These are phyloP conservation scores for Paecilomyces sp. DNA, from an alignment of 2,329 filamentous ascomycete species.

Conservation along the genomic window DNA sequence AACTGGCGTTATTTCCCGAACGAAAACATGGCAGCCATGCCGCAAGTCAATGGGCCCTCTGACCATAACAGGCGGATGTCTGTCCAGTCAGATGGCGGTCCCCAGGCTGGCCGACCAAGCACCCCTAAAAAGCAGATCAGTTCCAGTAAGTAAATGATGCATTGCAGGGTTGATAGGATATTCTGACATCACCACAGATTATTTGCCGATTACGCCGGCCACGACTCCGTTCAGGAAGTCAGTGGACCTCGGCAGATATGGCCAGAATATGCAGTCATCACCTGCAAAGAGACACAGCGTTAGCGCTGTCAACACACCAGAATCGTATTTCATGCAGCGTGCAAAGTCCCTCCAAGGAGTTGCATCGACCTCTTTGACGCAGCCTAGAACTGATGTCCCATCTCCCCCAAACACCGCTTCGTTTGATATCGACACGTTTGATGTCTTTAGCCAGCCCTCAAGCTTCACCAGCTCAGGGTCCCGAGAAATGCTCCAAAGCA, in stretches of 20 bases:
- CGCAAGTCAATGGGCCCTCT: slow-evolving; percentile 15
- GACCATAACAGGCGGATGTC: slow-evolving; percentile 27
- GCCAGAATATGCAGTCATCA: slow-evolving; percentile 31
- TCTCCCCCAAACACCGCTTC: slow-evolving; percentile 51
- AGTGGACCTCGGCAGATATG: slow-evolving; percentile 29
- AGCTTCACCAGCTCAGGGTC: slow-evolving; percentile 20
- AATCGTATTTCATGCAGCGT: slow-evolving; percentile 36
- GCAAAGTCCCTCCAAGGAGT: slow-evolving; percentile 42
- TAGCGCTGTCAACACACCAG: slow-evolving; percentile 23
- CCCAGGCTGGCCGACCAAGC: slow-evolving; percentile 43
- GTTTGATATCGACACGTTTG: slow-evolving; percentile 40
- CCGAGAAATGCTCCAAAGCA: slow-evolving; percentile 31
- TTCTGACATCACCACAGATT: slow-evolving; percentile 39
- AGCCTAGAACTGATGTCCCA: slow-evolving; percentile 41
- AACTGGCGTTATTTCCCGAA: slow-evolving; percentile 20
- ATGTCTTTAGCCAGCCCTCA: slow-evolving; percentile 43
- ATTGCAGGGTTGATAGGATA: background rate
- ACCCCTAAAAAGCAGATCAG: slow-evolving; percentile 58
- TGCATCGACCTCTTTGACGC: slow-evolving; percentile 21
- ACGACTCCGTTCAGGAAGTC: slow-evolving; percentile 50
- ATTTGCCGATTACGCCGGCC: slow-evolving; percentile 61
- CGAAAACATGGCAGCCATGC: slow-evolving; percentile 12
- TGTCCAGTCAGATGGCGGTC: slow-evolving; percentile 29
- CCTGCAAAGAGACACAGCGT: slow-evolving; percentile 31
- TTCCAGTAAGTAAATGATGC: slow-evolving; percentile 43